Base-by-base conservation (phyloP, 345 rosid species). In the Combretum micranthum region DNA sequence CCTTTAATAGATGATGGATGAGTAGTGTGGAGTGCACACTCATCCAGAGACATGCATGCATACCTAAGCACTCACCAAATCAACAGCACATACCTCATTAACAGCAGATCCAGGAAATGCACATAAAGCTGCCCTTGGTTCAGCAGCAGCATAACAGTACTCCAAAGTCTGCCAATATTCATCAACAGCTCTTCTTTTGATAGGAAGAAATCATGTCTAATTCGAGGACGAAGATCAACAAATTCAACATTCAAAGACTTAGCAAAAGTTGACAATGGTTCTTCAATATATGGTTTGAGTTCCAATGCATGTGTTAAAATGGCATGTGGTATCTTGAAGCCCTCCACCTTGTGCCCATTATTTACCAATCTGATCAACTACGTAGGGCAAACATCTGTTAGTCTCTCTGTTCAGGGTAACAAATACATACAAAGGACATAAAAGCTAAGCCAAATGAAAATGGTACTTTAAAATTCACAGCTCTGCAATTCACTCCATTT, bases 51-150 rank as follows among this genome's bases (percentile, higher is more conserved):
- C 9, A 11, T 32, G 39, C 39, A 32, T 32, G 39, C 5, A 32
- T 32, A 32, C 6, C 5, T 11, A 32, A 32, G 39, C 9, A 32
- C 39, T 32, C 39, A 32, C 39, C 39, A 32, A 9, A 32, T 32
- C 39, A 32, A 32, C 1, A 32, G 39, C 39, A 32, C 39, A 64
- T 75, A 91, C 98, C 89, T 88, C 91, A 53, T 81, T 88, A 68
- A 86, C 97, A 56, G 79, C 76, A 58, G 98, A 86, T 62, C 97
- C 97, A 64, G 98, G 98, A 74, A 92, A 92, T 58, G 97, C 93
- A 69, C 74, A 83, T 70, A 75, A 61, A 59, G 97, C 87, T 67
- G 98, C 87, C 66, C 72, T 81, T 46, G 76, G 87, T 72, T 88
- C 93, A 67, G 90, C 80, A 69, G 90, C 87, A 77, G 97, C 88